Conservation (phyloP, 2,329 filamentous ascomycete species). For the Cylindrodendrum hubeiense region DNA sequence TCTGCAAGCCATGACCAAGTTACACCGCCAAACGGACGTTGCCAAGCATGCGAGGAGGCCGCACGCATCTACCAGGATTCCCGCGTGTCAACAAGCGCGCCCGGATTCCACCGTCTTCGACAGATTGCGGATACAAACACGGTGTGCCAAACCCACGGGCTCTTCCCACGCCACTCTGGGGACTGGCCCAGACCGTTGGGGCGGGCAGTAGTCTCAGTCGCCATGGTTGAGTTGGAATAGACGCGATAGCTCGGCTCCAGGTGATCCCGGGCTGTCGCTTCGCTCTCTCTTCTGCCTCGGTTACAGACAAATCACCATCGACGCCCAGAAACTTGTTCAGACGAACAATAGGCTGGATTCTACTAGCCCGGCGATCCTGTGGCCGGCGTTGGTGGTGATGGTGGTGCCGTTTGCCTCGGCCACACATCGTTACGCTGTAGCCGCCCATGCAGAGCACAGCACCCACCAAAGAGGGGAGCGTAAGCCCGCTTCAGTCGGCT, state of each 20-base stretch:
- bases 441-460: slow-evolving; percentile 34
- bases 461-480: slow-evolving; percentile 7
- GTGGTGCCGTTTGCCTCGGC: slow-evolving; percentile 15
- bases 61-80: slow-evolving; percentile 3
- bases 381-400: not conserved
- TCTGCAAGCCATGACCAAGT: slow-evolving; percentile 8
- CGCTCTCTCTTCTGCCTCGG: slow-evolving; percentile 5
- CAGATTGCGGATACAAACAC: slow-evolving; percentile 17
- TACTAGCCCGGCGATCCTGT: slow-evolving; percentile 23
- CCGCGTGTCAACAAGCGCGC: slow-evolving; percentile 31
- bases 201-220: not conserved
- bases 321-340: slow-evolving; percentile 31
- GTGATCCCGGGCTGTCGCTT: not conserved
- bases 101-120: slow-evolving; percentile 17
- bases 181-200: not conserved
- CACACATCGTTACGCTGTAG: slow-evolving; percentile 41
- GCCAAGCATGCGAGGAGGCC: slow-evolving; percentile 7
- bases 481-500: slow-evolving; percentile 25
- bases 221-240: slow-evolving; percentile 8
- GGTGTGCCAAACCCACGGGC: not conserved
- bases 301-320: not conserved
- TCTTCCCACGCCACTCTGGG: not conserved
- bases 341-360: slow-evolving; percentile 15
- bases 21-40: slow-evolving; percentile 11
- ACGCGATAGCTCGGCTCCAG: slow-evolving; percentile 14